Conservation (phyloP, 2,329 filamentous ascomycete species). For the Alternaria sp. region DNA sequence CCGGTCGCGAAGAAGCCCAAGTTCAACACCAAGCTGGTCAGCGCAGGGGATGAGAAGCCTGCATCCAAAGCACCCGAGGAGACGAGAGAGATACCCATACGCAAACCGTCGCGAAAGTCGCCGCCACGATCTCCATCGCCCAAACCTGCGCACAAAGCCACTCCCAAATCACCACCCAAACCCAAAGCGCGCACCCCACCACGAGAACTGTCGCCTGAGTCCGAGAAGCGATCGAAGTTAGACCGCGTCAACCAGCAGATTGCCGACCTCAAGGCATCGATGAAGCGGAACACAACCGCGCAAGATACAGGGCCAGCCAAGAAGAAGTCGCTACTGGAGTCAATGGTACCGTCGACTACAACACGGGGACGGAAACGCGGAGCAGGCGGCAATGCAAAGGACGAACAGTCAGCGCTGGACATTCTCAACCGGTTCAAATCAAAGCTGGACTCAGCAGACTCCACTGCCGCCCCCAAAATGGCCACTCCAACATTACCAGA, state of each 20-base stretch:
- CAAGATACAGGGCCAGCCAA: conserved; percentile 49
- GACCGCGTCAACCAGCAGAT: conserved; percentile 81
- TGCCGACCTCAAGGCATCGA: conserved; percentile 78
- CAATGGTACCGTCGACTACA: conserved; percentile 75
- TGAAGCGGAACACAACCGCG: conserved; percentile 66
- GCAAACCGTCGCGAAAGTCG: conserved; percentile 34
- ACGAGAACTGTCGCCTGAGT: conserved; percentile 49
- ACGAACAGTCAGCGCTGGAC: conserved; percentile 64
- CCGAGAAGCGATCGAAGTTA: conserved; percentile 54
- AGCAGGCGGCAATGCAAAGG: conserved; percentile 59
- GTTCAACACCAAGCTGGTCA: conserved; percentile 77
- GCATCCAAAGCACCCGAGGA: conserved; percentile 48
- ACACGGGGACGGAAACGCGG: conserved; percentile 73
- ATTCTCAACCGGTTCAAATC: conserved; percentile 80
- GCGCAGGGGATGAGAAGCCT: conserved; percentile 44
- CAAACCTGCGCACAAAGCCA: conserved; percentile 16
- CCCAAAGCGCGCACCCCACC: conserved; percentile 33
- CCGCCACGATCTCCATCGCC: conserved; percentile 34
- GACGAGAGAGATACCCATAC: conserved; percentile 40
- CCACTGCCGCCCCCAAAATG: conserved; percentile 48
- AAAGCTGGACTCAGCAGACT: conserved; percentile 63
- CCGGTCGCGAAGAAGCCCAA: conserved; percentile 76
- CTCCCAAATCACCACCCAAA: conserved; percentile 19
- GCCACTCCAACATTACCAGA: conserved; percentile 22
- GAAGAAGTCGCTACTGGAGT: conserved; percentile 69